Evolutionary conservation across 129 eudicot genomes (phyloP).

Genomic region (Arctium lappa): DNA sequence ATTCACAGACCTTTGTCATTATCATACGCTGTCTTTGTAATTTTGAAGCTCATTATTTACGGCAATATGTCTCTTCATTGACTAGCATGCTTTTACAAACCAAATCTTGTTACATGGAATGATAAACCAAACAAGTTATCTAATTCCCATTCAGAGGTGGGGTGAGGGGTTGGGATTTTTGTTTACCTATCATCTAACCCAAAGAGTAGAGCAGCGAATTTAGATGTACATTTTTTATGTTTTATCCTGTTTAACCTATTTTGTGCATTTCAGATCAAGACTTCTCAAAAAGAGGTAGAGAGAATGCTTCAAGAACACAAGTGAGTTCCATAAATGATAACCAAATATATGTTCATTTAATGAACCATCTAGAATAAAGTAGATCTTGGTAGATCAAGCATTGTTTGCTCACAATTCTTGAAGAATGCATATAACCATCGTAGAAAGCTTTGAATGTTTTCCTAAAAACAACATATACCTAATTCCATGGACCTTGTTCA

Average conservation of each 20-base stretch:
- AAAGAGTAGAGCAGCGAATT: not conserved
- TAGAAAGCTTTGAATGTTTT: no score
- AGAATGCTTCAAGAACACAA: constrained; percentile 61
- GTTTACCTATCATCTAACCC: not conserved
- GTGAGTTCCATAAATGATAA: constrained; percentile 33
- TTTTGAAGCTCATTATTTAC: no score
- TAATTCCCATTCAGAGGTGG: not conserved
- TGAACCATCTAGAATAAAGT: not conserved
- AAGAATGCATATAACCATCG: no score
- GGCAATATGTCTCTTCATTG: no score
- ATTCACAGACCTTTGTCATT: no score
- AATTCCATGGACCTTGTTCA: no score
- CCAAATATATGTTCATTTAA: not conserved
- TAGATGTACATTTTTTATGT: not conserved
- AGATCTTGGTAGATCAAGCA: not conserved
- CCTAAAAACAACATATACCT: no score
- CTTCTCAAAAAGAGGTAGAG: constrained; percentile 78
- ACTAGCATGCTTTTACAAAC: no score
- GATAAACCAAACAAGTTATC: not conserved
- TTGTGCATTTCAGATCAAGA: constrained; percentile 60
- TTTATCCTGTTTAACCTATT: not conserved
- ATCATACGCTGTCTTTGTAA: no score
- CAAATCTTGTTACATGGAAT: no score
- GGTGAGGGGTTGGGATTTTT: not conserved
- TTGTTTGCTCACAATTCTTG: not conserved